Percentiles rank a stretch among this genome's conserved stretches.
These are phyloP conservation scores for Diutina siamensis DNA, from an alignment of 1,139 yeast genomes.

Conservation along the genomic window DNA sequence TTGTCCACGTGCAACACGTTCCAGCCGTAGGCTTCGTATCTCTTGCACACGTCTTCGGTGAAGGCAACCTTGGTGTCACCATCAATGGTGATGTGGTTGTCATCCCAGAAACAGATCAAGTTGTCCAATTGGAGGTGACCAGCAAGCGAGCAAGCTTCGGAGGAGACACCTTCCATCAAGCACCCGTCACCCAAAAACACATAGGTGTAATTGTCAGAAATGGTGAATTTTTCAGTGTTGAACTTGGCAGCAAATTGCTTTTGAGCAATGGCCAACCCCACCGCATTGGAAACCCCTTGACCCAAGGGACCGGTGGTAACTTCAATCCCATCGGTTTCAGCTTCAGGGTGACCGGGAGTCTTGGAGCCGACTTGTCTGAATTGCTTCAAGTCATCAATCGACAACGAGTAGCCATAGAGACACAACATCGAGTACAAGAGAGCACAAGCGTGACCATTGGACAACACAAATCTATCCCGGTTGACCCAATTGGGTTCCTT, in stretches of 20 bases:
- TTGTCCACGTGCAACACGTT: conserved; percentile 65
- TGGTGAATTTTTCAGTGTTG: conserved; percentile 73
- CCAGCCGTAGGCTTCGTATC: conserved; percentile 96
- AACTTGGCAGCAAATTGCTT: conserved; percentile 84
- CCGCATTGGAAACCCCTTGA: conserved; percentile 96
- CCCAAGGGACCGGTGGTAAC: conserved; percentile 99
- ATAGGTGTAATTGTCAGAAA: conserved; percentile 71
- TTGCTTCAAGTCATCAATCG: conserved; percentile 77
- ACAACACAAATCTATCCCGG: conserved; percentile 90
- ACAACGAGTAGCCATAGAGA: conserved; percentile 71
- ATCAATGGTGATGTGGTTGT: conserved; percentile 94
- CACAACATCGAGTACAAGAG: conserved; percentile 78
- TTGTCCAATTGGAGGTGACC: conserved; percentile 94
- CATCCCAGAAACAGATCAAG: conserved; percentile 94
- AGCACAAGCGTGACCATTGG: conserved; percentile 97
- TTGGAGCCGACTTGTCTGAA: conserved; percentile 88
- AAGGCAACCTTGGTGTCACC: conserved; percentile 87
- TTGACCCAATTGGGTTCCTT: conserved; percentile 85
- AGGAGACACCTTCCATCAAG: conserved; percentile 95
- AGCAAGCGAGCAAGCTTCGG: conserved; percentile 91
- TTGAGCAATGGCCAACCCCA: conserved; percentile 95
- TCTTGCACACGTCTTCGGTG: conserved; percentile 82
- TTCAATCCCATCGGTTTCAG: conserved; percentile 62
- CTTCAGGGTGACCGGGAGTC: conserved; percentile 98
- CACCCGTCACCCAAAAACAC: conserved; percentile 95